phyloP scores from a whole-genome alignment of 2,329 filamentous ascomycete species.

The Colletotrichum musae region DNA sequence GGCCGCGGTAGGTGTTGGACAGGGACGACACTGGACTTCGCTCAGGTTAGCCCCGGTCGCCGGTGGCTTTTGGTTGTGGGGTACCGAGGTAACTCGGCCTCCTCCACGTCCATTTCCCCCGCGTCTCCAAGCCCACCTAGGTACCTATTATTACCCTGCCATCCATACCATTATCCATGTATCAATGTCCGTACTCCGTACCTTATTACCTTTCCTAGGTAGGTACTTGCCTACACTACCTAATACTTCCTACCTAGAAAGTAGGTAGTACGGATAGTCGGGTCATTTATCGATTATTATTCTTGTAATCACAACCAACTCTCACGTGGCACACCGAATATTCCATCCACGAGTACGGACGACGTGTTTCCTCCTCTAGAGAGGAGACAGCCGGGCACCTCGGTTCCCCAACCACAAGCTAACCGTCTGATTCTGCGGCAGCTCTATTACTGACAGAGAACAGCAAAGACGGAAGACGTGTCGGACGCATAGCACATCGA shows the following conservation, averaged over 20 bases:
- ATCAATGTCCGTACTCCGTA: too few relatives aligned
- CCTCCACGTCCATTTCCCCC: constrained; percentile 36
- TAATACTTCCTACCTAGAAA: too few relatives aligned
- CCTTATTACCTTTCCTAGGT: too few relatives aligned
- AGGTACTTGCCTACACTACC: too few relatives aligned
- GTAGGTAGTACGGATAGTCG: too few relatives aligned
- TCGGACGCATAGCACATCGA: neutral
- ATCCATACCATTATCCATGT: too few relatives aligned
- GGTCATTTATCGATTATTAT: constrained; percentile 25
- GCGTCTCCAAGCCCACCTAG: constrained; percentile 24
- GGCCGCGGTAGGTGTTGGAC: constrained; percentile 9
- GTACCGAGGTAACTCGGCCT: constrained; percentile 41
- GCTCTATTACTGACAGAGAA: constrained; percentile 19
- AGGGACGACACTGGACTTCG: constrained; percentile 2
- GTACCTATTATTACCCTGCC: too few relatives aligned
- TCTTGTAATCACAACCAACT: neutral
- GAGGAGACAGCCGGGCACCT: neutral
- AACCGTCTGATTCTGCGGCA: neutral
- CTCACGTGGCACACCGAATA: constrained; percentile 22
- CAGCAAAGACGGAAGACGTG: neutral
- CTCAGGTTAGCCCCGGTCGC: constrained; percentile 21
- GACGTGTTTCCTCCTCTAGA: constrained; percentile 3
- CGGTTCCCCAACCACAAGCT: neutral
- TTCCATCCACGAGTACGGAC: constrained; percentile 33
- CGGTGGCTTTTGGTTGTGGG: constrained; percentile 16